Evolutionary conservation across 202 grass and related monocot genomes (phyloP).

Genomic region (Carex sylvatica): DNA sequence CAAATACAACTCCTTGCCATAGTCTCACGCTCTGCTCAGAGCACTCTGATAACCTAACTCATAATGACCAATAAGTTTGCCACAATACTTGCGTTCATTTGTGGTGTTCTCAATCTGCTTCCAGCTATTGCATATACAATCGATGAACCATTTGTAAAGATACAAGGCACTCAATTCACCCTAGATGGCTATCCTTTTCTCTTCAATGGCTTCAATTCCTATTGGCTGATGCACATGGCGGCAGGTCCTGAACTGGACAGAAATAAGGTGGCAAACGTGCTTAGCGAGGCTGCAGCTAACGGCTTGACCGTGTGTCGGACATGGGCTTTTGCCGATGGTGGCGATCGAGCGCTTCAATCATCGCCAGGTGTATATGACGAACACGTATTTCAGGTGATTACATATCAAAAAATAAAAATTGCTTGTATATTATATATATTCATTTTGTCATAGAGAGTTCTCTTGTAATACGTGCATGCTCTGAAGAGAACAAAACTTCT

Average conservation of each 20-base stretch:
- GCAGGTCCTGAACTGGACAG: constrained; percentile 17
- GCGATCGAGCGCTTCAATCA: constrained; percentile 31
- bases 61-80: constrained; percentile 13
- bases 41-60: background rate
- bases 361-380: constrained; percentile 42
- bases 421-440: background rate
- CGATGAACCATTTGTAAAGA: constrained; percentile 22
- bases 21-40: background rate
- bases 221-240: constrained; percentile 38
- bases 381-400: constrained; percentile 37
- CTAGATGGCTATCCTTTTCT: constrained; percentile 23
- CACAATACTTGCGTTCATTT: background rate
- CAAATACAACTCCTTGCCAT: background rate
- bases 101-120: constrained; percentile 4
- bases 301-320: constrained; percentile 31
- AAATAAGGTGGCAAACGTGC: constrained; percentile 23
- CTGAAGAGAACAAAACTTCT: background rate
- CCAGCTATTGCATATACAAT: background rate
- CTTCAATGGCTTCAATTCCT: constrained; percentile 38
- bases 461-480: background rate
- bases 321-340: constrained; percentile 36
- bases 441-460: background rate
- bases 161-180: constrained; percentile 15
- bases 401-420: background rate
- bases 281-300: constrained; percentile 23